Percentiles rank a stretch among this genome's conserved stretches.
These are phyloP conservation scores for Cicer pinnatifidum DNA, from an alignment of 306 rosid species.

Conservation along the genomic window DNA sequence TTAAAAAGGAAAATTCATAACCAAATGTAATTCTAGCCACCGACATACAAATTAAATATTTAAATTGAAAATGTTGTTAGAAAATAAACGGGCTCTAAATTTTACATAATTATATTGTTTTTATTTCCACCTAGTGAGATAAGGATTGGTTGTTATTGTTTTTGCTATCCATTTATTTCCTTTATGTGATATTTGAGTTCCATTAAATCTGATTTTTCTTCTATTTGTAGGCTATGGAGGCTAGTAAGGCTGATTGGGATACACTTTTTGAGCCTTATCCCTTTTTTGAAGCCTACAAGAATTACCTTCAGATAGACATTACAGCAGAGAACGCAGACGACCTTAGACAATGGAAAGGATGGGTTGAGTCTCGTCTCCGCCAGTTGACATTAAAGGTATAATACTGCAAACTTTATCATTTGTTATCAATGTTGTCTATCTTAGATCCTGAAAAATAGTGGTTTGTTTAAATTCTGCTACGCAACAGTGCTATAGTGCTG, in stretches of 20 bases:
- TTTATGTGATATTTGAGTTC: neutral
- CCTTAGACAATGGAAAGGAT: constrained; percentile 93
- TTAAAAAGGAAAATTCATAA: too few species aligned
- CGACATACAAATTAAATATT: too few species aligned
- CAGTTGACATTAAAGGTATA: constrained; percentile 79
- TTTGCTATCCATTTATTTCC: neutral
- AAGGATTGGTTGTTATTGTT: neutral
- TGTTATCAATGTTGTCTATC: too few species aligned
- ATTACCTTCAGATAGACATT: constrained; percentile 84
- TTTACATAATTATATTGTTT: constrained; percentile 7
- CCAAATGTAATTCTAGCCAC: too few species aligned
- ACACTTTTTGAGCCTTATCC: constrained; percentile 79
- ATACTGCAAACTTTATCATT: neutral
- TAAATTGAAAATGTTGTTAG: too few species aligned
- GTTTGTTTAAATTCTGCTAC: too few species aligned
- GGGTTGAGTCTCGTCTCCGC: constrained; percentile 97
- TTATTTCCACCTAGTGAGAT: neutral
- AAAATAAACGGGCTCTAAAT: too few species aligned
- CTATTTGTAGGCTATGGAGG: constrained; percentile 80
- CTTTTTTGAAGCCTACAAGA: constrained; percentile 85
- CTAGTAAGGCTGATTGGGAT: constrained; percentile 82
- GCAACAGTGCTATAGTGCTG: too few species aligned
- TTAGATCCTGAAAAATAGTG: too few species aligned
- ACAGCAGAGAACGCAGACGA: constrained; percentile 79
- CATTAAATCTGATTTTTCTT: constrained; percentile 38